Percentiles rank a stretch among this genome's conserved stretches.
Evolutionary conservation across 1,284 basidiomycete genomes (phyloP).

Genomic region (Mycosarcoma mackinlayi): DNA sequence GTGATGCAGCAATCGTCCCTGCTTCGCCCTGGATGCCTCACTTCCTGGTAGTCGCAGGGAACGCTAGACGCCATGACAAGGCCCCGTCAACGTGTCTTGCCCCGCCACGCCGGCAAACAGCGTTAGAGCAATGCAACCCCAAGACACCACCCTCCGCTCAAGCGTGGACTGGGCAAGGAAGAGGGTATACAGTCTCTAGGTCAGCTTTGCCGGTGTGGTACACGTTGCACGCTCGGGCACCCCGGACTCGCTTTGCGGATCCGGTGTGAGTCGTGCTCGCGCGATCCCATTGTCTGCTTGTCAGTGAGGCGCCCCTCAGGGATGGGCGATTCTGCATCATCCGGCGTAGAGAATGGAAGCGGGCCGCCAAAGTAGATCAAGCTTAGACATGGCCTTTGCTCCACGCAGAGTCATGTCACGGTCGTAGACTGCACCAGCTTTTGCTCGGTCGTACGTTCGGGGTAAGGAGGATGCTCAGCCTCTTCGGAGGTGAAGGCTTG

Average conservation of each 20-base stretch:
- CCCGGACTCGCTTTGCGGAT: slow-evolving; percentile 9
- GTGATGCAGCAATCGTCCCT: slow-evolving; percentile 13
- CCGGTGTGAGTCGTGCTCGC: slow-evolving; percentile 22
- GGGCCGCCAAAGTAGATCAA: slow-evolving; percentile 51
- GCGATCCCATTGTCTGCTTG: too few species aligned
- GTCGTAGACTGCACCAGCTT: slow-evolving; percentile 37
- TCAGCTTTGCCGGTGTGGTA: slow-evolving; percentile 14
- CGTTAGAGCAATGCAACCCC: slow-evolving; percentile 32
- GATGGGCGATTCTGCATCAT: too few species aligned
- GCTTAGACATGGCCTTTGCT: slow-evolving; percentile 11
- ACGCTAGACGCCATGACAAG: slow-evolving; percentile 11
- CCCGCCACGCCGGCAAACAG: slow-evolving; percentile 6
- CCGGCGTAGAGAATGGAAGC: slow-evolving; percentile 51
- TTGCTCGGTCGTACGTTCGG: slow-evolving; percentile 45
- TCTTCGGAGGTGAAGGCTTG: slow-evolving; percentile 52
- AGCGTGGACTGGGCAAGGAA: slow-evolving; percentile 48
- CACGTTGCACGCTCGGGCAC: slow-evolving; percentile 31
- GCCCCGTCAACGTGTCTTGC: slow-evolving; percentile 26
- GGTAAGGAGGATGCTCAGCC: slow-evolving; percentile 54
- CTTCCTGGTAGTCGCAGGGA: slow-evolving; percentile 1
- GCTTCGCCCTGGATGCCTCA: neutral
- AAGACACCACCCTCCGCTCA: slow-evolving; percentile 51
- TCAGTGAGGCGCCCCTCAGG: too few species aligned
- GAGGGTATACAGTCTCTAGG: slow-evolving; percentile 46
- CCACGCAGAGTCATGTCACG: slow-evolving; percentile 6